These are phyloP conservation scores for Eimeria mitis DNA, from an alignment of 169 alveolate species.

Conservation along the genomic window DNA sequence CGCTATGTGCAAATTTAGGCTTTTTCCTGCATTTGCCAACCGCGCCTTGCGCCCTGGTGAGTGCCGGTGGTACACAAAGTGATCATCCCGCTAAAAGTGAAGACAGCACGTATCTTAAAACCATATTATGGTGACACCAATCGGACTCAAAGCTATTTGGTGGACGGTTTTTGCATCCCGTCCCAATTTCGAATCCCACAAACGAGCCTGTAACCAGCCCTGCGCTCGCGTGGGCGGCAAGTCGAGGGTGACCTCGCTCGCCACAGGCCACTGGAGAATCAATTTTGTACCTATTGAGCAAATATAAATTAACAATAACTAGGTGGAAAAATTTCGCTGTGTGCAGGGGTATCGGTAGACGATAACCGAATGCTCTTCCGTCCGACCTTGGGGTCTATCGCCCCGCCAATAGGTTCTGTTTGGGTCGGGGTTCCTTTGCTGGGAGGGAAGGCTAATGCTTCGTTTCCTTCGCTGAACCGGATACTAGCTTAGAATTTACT, in stretches of 20 bases:
- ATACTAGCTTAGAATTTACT: background rate
- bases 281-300: background rate
- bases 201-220: conserved; percentile 6
- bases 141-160: background rate
- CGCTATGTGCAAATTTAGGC: background rate
- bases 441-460: background rate
- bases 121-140: background rate
- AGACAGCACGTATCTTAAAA: background rate
- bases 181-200: background rate
- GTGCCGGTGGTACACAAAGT: background rate
- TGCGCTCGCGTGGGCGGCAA: background rate
- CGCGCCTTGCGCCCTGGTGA: background rate
- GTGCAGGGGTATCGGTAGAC: background rate
- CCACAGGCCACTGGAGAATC: background rate
- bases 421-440: background rate
- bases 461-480: background rate
- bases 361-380: background rate
- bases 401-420: background rate
- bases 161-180: background rate
- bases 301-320: background rate
- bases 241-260: conserved; percentile 23
- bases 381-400: conserved; percentile 22
- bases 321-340: background rate
- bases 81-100: background rate
- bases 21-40: background rate